Evolutionary conservation across 2,329 filamentous ascomycete genomes (phyloP).

Genomic region (Lachnellula subtilissima): DNA sequence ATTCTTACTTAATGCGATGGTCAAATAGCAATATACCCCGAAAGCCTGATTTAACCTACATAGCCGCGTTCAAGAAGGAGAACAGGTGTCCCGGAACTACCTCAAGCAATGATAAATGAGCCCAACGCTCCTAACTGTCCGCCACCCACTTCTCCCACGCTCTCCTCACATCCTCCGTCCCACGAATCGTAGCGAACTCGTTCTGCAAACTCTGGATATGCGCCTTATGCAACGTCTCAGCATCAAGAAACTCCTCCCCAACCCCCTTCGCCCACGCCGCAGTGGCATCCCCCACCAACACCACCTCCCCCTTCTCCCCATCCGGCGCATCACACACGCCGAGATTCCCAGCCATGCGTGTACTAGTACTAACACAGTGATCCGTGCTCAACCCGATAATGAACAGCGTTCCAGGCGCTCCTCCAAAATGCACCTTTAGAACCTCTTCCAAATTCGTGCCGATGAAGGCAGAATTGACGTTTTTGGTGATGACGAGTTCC

Average conservation of each 20-base stretch:
- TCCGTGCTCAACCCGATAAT: constrained; percentile 43
- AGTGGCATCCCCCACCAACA: constrained; percentile 43
- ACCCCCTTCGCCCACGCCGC: constrained; percentile 38
- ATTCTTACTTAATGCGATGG: not conserved
- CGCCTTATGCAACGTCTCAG: constrained; percentile 42
- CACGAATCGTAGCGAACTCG: constrained; percentile 41
- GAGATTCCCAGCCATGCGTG: constrained; percentile 44
- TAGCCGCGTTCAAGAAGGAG: not conserved
- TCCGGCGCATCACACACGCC: constrained; percentile 35
- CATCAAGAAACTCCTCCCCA: constrained; percentile 34
- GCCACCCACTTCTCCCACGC: constrained; percentile 1
- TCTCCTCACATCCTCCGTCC: constrained; percentile 35
- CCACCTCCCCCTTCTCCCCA: constrained; percentile 33
- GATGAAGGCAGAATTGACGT: constrained; percentile 43
- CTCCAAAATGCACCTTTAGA: constrained; percentile 27
- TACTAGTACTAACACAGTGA: constrained; percentile 45
- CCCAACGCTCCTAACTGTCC: not conserved
- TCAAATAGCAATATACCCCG: not conserved
- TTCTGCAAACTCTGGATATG: constrained; percentile 42
- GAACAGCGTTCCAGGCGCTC: constrained; percentile 10
- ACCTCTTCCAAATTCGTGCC: constrained; percentile 38
- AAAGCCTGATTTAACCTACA: not conserved
- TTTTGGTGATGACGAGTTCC: constrained; percentile 40
- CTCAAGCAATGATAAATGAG: not conserved
- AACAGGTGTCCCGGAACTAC: not conserved